Percentiles rank a stretch among this genome's conserved stretches.
Conservation (phyloP, 192 early-diverging fungal species). For the Obelidium mucronatum region DNA sequence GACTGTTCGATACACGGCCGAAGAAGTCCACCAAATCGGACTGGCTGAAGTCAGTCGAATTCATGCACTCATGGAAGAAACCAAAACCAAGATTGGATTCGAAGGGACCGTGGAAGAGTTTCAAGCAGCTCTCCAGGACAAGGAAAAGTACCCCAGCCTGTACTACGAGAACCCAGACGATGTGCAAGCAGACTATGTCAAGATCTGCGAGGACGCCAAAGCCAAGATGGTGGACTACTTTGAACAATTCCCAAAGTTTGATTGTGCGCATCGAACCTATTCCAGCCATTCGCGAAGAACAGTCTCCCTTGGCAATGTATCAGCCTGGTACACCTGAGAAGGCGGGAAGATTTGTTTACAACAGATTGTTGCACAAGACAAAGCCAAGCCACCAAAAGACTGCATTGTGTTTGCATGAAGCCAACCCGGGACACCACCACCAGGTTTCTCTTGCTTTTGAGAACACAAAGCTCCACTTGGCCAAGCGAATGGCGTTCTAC, state of each 20-base stretch:
- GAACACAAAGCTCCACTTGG: slow-evolving; percentile 34
- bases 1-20: slow-evolving; percentile 30
- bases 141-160: slow-evolving; percentile 42
- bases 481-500: slow-evolving; percentile 30
- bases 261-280: slow-evolving; percentile 33
- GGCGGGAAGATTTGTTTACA: slow-evolving; percentile 27
- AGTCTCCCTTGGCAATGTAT: slow-evolving; percentile 39
- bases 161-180: slow-evolving; percentile 41
- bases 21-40: slow-evolving; percentile 50
- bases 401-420: slow-evolving; percentile 44
- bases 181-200: slow-evolving; percentile 35
- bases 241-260: slow-evolving; percentile 40
- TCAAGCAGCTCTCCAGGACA: slow-evolving; percentile 37
- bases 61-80: slow-evolving; percentile 36
- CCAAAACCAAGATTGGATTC: slow-evolving; percentile 38
- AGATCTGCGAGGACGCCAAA: slow-evolving; percentile 21
- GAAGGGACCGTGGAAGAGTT: slow-evolving; percentile 46
- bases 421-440: slow-evolving; percentile 36
- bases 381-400: slow-evolving; percentile 29
- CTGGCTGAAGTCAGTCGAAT: slow-evolving; percentile 51
- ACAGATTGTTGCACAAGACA: slow-evolving; percentile 33
- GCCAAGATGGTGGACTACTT: slow-evolving; percentile 43
- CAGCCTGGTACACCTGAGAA: slow-evolving; percentile 34
- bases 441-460: slow-evolving; percentile 47
- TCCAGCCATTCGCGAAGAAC: slow-evolving; percentile 27